Evolutionary conservation across 2,329 filamentous ascomycete genomes (phyloP).

Genomic region (Aspergillus chevalieri): DNA sequence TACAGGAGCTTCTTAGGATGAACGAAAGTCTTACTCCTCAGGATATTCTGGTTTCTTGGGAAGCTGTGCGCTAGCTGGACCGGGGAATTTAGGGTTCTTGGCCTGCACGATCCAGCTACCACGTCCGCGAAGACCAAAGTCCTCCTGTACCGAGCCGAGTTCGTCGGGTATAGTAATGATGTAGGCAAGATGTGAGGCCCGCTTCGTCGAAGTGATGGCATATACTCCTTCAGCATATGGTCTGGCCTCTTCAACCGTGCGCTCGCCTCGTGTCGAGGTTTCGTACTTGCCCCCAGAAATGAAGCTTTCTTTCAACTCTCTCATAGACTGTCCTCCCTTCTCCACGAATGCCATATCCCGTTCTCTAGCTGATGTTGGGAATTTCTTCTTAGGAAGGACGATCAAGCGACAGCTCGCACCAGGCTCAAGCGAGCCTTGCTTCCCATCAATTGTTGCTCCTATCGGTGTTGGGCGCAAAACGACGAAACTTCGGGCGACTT

Average conservation of each 20-base stretch:
- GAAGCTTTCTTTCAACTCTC: slow-evolving; percentile 67
- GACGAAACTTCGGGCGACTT: slow-evolving; percentile 73
- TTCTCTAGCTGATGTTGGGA: slow-evolving; percentile 63
- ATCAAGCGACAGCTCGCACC: slow-evolving; percentile 64
- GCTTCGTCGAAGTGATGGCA: slow-evolving; percentile 65
- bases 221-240: slow-evolving; percentile 84
- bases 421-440: slow-evolving; percentile 48
- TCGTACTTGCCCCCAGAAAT: slow-evolving; percentile 61
- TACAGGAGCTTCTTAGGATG: not conserved
- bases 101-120: slow-evolving; percentile 74
- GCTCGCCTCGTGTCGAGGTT: slow-evolving; percentile 67
- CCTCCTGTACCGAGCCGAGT: slow-evolving; percentile 65
- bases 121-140: slow-evolving; percentile 64
- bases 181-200: slow-evolving; percentile 72
- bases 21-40: slow-evolving; percentile 49
- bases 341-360: slow-evolving; percentile 79
- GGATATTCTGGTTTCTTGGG: slow-evolving; percentile 64
- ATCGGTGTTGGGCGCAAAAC: slow-evolving; percentile 66
- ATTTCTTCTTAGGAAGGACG: slow-evolving; percentile 75
- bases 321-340: slow-evolving; percentile 60
- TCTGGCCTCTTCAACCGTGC: slow-evolving; percentile 62
- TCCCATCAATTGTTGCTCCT: slow-evolving; percentile 58
- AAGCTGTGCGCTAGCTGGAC: slow-evolving; percentile 58
- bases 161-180: slow-evolving; percentile 67
- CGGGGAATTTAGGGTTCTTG: slow-evolving; percentile 68